Base-by-base conservation (phyloP, 2,329 filamentous ascomycete genomes). In the Ilyonectria destructans region DNA sequence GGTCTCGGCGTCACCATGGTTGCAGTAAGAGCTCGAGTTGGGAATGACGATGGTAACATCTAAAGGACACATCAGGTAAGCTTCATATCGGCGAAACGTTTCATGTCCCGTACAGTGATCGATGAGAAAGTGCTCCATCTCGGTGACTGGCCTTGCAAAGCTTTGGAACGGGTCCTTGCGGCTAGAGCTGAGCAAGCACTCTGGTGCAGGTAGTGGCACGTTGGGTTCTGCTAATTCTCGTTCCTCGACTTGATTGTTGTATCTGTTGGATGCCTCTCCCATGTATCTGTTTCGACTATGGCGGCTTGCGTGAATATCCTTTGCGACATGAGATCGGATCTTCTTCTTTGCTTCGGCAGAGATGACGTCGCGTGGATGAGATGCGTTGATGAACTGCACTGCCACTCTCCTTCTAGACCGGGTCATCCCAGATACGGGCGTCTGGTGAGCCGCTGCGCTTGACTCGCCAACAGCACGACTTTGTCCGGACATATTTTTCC, bases 281-380 rank as follows among this genome's bases (percentile, higher is more conserved):
- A n/a, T 6, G 33, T 35, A 35, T 35, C 13, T 35, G 46, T 23
- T 51, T 19, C 46, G n/a, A 13, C 46, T 51, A 26, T 9, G n/a
- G 46, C n/a, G 46, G 46, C 52, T 55, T 55, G 52, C 52, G 52
- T 55, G 52, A 19, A 55, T 33, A 21, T 40, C 52, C 33, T 40
- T 55, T 40, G 52, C 52, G 19, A 31, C 52, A 23, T 55, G 52
- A 6, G 52, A 55, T 1, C 52, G 52, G 19, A 55, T 55, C 52
- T 33, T 55, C 33, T 37, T 55, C 52, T 55, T 55, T 21, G 52
- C 52, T 55, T 55, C 52, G 31, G n/a, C 19, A 10, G 52, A 55
- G 52, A 9, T 21, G 52, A 55, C 52, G 33, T 55, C 52, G n/a
- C 52, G 52, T n/a, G 52, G 52, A 26, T 55, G 52, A n/a, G 29